Evolutionary conservation across 345 rosid species (phyloP), one percentile per base, ranked within the genome.

Genomic region (Clausena lansium): DNA sequence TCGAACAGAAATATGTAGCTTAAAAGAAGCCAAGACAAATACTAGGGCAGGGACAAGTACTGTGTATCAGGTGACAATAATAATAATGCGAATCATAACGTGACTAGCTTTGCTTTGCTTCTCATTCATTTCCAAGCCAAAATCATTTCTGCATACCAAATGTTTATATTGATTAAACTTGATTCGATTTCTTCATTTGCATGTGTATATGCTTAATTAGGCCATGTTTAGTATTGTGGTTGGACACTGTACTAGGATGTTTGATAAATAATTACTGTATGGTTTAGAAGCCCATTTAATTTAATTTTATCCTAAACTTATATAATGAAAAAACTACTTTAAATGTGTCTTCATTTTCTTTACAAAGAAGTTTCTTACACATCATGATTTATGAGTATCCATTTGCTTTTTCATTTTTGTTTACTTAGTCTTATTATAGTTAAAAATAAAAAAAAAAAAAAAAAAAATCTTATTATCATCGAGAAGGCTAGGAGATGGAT

Each of bases 131-230:
- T n/a, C 38, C 76, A 61, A 28, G 4, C n/a, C 57, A 4, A 27
- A 54, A 57, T 55, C 14, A 62, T 32, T 57, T 41, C 17, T 8
- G 8, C 24, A 25, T 64, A 19, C 68, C 36, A 47, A 36, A 38
- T n/a, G 5, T 33, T 36, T 25, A 60, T 50, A 35, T 52, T 24
- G 27, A 4, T 39, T 4, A 60, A 41, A 24, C 8, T 8, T 39
- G 17, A 61, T 55, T 78, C 4, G 25, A 32, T 77, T 61, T 59
- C 86, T 77, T 80, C 25, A 6, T 20, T 35, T 75, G 27, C 69
- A 78, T 57, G 73, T 25, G n/a, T 55, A 45, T 45, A 3, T 13
- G 5, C 50, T 45, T 45, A n/a, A n/a, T n/a, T n/a, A 11, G 50
- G 15, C 15, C 50, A 45, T 13, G 3, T 45, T 13, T 45, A 13